Percentiles rank a stretch among this genome's conserved stretches.
These are phyloP conservation scores for Trichophyton mentagrophytes DNA, from an alignment of 2,329 filamentous ascomycete species.

Conservation along the genomic window DNA sequence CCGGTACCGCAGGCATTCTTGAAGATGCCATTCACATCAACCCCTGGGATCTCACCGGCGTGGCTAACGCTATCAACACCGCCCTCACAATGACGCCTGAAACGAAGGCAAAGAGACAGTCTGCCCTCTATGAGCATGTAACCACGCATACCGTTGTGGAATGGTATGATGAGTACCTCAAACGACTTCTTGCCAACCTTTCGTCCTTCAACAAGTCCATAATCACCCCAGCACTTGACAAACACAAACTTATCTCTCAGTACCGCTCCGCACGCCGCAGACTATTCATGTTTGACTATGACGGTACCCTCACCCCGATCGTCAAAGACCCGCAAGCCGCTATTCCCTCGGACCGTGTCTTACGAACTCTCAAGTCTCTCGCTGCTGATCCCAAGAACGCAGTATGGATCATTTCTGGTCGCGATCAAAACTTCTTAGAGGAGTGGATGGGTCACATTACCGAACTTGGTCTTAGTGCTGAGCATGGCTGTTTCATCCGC, in stretches of 20 bases:
- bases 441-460: slow-evolving; percentile 87
- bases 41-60: slow-evolving; percentile 79
- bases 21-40: slow-evolving; percentile 88
- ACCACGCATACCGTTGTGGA: slow-evolving; percentile 72
- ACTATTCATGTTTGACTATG: slow-evolving; percentile 97
- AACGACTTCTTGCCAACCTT: slow-evolving; percentile 66
- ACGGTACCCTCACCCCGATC: slow-evolving; percentile 90
- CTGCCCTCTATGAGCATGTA: slow-evolving; percentile 68
- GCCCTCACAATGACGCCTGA: slow-evolving; percentile 64
- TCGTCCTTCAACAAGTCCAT: slow-evolving; percentile 61
- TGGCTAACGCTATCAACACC: slow-evolving; percentile 68
- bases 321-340: slow-evolving; percentile 83
- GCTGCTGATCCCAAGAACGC: slow-evolving; percentile 68
- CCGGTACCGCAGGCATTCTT: slow-evolving; percentile 77
- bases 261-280: slow-evolving; percentile 66
- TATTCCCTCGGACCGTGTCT: slow-evolving; percentile 71
- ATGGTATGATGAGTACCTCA: slow-evolving; percentile 72
- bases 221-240: slow-evolving; percentile 71
- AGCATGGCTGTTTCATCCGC: slow-evolving; percentile 92
- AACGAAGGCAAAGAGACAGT: slow-evolving; percentile 56
- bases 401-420: slow-evolving; percentile 97
- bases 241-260: slow-evolving; percentile 54
- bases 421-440: slow-evolving; percentile 81
- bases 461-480: slow-evolving; percentile 83
- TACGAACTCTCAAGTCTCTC: slow-evolving; percentile 65